Evolutionary conservation across 768 basidiomycete genomes (phyloP).

Genomic region (Russula sp.): DNA sequence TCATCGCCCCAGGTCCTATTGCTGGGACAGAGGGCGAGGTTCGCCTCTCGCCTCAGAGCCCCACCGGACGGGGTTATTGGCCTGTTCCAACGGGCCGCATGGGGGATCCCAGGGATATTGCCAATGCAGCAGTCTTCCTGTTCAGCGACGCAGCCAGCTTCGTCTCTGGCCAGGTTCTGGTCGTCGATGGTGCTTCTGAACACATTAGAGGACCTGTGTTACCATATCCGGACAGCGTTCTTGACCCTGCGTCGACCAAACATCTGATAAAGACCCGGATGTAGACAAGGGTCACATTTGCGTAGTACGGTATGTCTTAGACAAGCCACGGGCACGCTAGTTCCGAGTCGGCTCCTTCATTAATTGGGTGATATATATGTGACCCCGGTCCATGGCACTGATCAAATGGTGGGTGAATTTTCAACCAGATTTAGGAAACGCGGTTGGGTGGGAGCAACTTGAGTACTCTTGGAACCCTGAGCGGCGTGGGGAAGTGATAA

Average conservation of each 20-base stretch:
- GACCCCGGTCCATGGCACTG: background rate
- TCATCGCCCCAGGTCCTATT: slow-evolving; percentile 81
- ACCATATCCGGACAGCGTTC: slow-evolving; percentile 24
- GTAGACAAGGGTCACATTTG: slow-evolving; percentile 1
- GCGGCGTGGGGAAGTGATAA: background rate
- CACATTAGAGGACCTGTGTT: slow-evolving; percentile 20
- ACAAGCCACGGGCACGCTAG: background rate
- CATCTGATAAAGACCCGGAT: slow-evolving; percentile 21
- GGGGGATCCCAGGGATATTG: slow-evolving; percentile 30
- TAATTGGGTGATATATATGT: background rate
- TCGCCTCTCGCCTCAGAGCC: slow-evolving; percentile 37
- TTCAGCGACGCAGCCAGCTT: slow-evolving; percentile 36
- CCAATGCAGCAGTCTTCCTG: slow-evolving; percentile 33
- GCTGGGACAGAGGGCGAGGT: slow-evolving; percentile 66
- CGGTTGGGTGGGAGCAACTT: background rate
- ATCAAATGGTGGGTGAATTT: slow-evolving; percentile 4
- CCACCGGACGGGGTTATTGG: background rate
- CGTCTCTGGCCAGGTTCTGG: slow-evolving; percentile 34
- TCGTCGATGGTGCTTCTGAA: slow-evolving; percentile 25
- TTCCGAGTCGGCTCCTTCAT: background rate
- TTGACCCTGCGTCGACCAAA: slow-evolving; percentile 22
- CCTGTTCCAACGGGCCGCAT: slow-evolving; percentile 17
- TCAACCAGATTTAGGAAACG: background rate
- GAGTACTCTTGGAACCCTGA: background rate
- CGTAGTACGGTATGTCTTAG: too few relatives aligned